These are phyloP conservation scores for Colletotrichum sp. DNA, from an alignment of 2,329 filamentous ascomycete genomes.

Conservation along the genomic window DNA sequence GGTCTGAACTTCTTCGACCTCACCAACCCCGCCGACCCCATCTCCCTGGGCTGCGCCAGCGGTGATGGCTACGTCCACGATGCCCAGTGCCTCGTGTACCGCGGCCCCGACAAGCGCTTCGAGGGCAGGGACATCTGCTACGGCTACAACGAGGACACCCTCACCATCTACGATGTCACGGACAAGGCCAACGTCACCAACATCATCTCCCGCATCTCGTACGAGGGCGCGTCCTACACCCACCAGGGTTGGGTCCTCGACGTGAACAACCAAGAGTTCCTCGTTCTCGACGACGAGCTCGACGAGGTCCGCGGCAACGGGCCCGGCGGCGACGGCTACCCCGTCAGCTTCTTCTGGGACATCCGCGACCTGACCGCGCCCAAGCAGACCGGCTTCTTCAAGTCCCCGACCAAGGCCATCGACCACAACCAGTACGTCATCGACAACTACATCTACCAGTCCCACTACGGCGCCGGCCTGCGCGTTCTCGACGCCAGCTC, in stretches of 20 bases:
- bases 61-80: slow-evolving; percentile 66
- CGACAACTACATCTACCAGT: slow-evolving; percentile 50
- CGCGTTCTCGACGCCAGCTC: slow-evolving; percentile 42
- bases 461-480: slow-evolving; percentile 56
- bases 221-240: slow-evolving; percentile 61
- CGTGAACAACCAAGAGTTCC: slow-evolving; percentile 45
- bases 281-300: slow-evolving; percentile 59
- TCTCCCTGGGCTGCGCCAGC: slow-evolving; percentile 56
- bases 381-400: slow-evolving; percentile 47
- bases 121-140: slow-evolving; percentile 59
- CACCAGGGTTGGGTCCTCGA: slow-evolving; percentile 64
- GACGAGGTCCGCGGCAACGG: slow-evolving; percentile 50
- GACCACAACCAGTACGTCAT: slow-evolving; percentile 56
- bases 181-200: slow-evolving; percentile 49
- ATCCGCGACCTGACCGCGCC: slow-evolving; percentile 48
- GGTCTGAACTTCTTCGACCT: slow-evolving; percentile 66
- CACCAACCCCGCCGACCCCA: slow-evolving; percentile 56
- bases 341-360: slow-evolving; percentile 58
- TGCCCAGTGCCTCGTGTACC: slow-evolving; percentile 62
- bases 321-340: slow-evolving; percentile 45
- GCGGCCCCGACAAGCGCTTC: slow-evolving; percentile 54
- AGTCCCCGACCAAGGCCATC: slow-evolving; percentile 43
- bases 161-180: slow-evolving; percentile 60
- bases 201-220: slow-evolving; percentile 57
- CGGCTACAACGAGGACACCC: slow-evolving; percentile 57